Percentiles rank a stretch among this genome's conserved stretches.
Conservation (phyloP, 1,284 basidiomycete genomes). For the Cronartium quercuum region DNA sequence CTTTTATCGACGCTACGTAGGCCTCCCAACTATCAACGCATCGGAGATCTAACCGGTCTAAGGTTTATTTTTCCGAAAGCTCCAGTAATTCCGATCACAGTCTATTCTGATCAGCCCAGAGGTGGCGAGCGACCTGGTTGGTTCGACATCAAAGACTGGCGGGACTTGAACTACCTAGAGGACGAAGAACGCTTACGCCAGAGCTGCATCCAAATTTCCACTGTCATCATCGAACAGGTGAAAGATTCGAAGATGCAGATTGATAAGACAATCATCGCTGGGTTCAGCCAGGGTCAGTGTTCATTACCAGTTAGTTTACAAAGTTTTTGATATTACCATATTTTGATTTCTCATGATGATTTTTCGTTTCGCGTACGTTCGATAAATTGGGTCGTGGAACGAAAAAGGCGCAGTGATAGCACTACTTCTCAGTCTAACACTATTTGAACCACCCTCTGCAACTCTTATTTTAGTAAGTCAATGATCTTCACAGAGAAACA, state of each 20-base stretch:
- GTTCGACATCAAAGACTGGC: slow-evolving; percentile 29
- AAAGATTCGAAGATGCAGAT: slow-evolving; percentile 10
- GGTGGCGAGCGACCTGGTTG: slow-evolving; percentile 12
- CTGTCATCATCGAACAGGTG: slow-evolving; percentile 3
- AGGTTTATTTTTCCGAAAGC: slow-evolving; percentile 25
- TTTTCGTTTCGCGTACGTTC: not conserved
- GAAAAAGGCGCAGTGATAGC: slow-evolving; percentile 16
- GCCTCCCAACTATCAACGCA: not conserved
- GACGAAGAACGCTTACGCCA: slow-evolving; percentile 16
- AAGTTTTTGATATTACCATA: not conserved
- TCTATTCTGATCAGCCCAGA: not conserved
- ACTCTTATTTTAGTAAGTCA: not conserved
- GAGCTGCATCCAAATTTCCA: slow-evolving; percentile 5
- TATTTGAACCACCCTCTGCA: slow-evolving; percentile 5
- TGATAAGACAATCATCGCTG: slow-evolving; percentile 19
- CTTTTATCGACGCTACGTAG: not conserved
- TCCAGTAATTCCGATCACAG: slow-evolving; percentile 4
- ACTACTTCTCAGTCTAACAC: not conserved
- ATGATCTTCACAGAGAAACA: not conserved
- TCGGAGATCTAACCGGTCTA: slow-evolving; percentile 14
- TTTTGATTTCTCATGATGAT: not conserved
- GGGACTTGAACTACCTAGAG: slow-evolving; percentile 12
- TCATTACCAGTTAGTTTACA: not conserved
- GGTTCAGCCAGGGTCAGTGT: slow-evolving; percentile 23
- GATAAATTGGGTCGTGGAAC: not conserved